A percentile compares a stretch with the other conserved stretches of the same genome.
Evolutionary conservation across 371 early-diverging fungal species (phyloP).

Genomic region (Saksenaea oblongispora): DNA sequence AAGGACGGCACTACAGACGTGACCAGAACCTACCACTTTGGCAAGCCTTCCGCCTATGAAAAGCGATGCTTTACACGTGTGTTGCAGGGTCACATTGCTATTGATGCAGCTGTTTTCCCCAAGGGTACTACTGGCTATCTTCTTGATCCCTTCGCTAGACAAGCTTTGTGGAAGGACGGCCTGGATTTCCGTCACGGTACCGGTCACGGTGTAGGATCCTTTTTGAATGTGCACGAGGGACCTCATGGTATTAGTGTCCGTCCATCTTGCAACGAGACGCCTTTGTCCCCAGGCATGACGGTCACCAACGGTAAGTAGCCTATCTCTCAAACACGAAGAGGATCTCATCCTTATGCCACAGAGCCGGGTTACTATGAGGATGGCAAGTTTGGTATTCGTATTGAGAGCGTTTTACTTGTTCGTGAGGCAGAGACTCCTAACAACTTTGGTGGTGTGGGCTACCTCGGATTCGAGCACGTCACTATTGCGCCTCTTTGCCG

Average conservation of each 20-base stretch:
- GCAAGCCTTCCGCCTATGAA: constrained; percentile 83
- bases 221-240: constrained; percentile 98
- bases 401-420: constrained; percentile 89
- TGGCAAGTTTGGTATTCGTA: constrained; percentile 97
- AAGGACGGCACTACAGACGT: constrained; percentile 98
- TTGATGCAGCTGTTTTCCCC: constrained; percentile 88
- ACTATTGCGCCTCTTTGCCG: constrained; percentile 84
- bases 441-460: constrained; percentile 80
- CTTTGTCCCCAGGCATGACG: constrained; percentile 85
- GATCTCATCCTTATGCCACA: constrained; percentile 11
- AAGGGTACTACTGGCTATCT: constrained; percentile 85
- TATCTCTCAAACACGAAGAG: no score
- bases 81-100: constrained; percentile 95
- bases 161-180: constrained; percentile 90
- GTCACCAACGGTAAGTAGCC: constrained; percentile 73
- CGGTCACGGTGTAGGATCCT: constrained; percentile 99
- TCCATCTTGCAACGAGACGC: constrained; percentile 67
- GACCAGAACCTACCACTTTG: constrained; percentile 97
- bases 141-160: constrained; percentile 89
- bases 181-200: constrained; percentile 99
- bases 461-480: constrained; percentile 90
- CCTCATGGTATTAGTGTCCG: constrained; percentile 96
- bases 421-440: constrained; percentile 63
- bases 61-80: constrained; percentile 96
- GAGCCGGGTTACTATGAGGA: constrained; percentile 99